phyloP scores from a whole-genome alignment of 1,284 basidiomycete genomes.

The Xerocomus cyaneibrunnescens region DNA sequence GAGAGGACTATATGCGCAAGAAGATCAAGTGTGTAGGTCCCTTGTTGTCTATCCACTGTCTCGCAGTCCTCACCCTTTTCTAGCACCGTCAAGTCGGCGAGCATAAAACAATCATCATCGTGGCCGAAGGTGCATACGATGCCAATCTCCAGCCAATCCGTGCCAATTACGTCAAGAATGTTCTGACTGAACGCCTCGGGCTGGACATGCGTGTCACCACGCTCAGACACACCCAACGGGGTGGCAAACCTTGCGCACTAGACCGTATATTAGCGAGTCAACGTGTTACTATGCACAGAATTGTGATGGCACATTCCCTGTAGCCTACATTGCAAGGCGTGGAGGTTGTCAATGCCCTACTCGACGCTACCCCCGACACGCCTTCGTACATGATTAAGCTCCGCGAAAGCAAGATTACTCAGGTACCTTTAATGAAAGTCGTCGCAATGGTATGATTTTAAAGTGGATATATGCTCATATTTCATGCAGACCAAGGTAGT shows the following conservation, averaged over 20 bases:
- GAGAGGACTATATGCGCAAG: conserved; percentile 94
- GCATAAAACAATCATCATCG: conserved; percentile 97
- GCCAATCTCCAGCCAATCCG: conserved; percentile 86
- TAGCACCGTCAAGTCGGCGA: conserved; percentile 93
- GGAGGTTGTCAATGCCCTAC: conserved; percentile 88
- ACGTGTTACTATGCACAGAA: background rate
- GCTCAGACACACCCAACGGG: conserved; percentile 95
- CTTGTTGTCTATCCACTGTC: background rate
- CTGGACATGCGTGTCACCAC: conserved; percentile 98
- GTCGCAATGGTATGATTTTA: conserved; percentile 68
- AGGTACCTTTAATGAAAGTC: conserved; percentile 90
- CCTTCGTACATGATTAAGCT: conserved; percentile 99
- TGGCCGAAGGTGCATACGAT: conserved; percentile 96
- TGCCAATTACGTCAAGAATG: conserved; percentile 87
- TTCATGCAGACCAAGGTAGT: conserved; percentile 79
- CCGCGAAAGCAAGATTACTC: conserved; percentile 92
- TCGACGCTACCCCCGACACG: conserved; percentile 87
- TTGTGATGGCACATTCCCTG: background rate
- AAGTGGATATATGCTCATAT: conserved; percentile 6
- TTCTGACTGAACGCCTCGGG: conserved; percentile 83
- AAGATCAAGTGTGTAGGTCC: conserved; percentile 70
- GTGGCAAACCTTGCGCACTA: conserved; percentile 89
- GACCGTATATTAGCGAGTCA: conserved; percentile 84
- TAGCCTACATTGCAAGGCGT: conserved; percentile 94
- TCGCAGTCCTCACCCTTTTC: background rate